Percentiles rank a stretch among this genome's conserved stretches.
These are phyloP conservation scores for Malus hybrid DNA, from an alignment of 331 rosid species.

Conservation along the genomic window DNA sequence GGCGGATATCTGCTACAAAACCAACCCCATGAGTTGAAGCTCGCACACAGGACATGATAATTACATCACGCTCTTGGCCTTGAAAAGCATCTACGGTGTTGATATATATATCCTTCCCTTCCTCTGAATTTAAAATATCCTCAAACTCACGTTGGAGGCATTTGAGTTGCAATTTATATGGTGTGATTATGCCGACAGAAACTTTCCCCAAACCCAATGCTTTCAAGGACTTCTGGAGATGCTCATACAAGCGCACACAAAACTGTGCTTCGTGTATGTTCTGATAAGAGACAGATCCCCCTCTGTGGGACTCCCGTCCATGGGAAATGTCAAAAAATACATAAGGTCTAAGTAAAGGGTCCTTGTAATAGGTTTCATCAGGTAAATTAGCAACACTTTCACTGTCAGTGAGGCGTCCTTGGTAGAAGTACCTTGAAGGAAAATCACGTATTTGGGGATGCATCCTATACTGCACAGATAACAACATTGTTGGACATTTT, in stretches of 20 bases:
- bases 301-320: slow-evolving; percentile 96
- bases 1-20: slow-evolving; percentile 89
- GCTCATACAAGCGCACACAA: slow-evolving; percentile 87
- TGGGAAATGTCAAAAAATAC: slow-evolving; percentile 82
- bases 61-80: slow-evolving; percentile 98
- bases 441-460: slow-evolving; percentile 97
- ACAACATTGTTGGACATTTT: slow-evolving; percentile 92
- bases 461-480: slow-evolving; percentile 97
- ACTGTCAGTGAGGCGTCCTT: slow-evolving; percentile 92
- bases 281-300: slow-evolving; percentile 94
- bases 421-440: slow-evolving; percentile 96
- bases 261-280: slow-evolving; percentile 88
- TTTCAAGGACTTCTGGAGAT: slow-evolving; percentile 65
- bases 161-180: slow-evolving; percentile 93
- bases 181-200: slow-evolving; percentile 91
- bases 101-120: slow-evolving; percentile 88
- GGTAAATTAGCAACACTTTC: slow-evolving; percentile 75
- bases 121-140: slow-evolving; percentile 80
- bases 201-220: slow-evolving; percentile 58
- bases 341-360: slow-evolving; percentile 82
- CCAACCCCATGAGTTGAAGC: slow-evolving; percentile 95
- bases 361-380: slow-evolving; percentile 79
- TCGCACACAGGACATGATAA: slow-evolving; percentile 98
- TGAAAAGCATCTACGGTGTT: slow-evolving; percentile 99
- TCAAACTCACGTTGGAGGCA: slow-evolving; percentile 97